Base-by-base conservation (phyloP, 1,139 yeast genomes). In the Nematodospora anomalae region DNA sequence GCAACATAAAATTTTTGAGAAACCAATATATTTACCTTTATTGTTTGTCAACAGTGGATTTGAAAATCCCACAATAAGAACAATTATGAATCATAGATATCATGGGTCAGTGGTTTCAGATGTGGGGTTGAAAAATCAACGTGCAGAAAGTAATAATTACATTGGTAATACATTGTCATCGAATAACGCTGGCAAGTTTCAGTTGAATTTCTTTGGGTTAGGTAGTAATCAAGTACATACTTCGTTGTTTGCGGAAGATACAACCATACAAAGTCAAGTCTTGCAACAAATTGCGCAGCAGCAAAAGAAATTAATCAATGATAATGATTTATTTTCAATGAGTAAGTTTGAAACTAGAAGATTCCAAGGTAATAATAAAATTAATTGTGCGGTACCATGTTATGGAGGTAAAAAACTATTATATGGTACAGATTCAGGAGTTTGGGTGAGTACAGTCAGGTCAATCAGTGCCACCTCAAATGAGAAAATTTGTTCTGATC, bases 341-440 rank as follows among this genome's bases (percentile, higher is more conserved):
- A 81, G 83, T 22, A 84, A 86, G 46, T 76, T 76, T 47, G 89
- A 80, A 59, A 87, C 84, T 29, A 74, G 80, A 51, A 79, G 82
- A 53, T 90, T 90, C 59, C 67, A 69, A 32, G 80, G 83, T 16
- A 86, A 87, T 54, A 70, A 70, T 44, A 79, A 83, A 46, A 88
- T 92, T 49, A 89, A 87, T 53, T 89, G 97, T 67, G 94, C 92
- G 20, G 90, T 87, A 25, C 95, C 97, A 22, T 83, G 90, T 57
- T 96, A 92, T 54, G 97, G 97, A 39, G 97, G 98, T 16, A 78
- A 95, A 46, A 87, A 90, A 58, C 64, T 90, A 47, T 61, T 92
- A 32, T 90, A 87, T 53, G 97, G 97, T 33, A 89, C 97, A 0
- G 96, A 89, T 55, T 76, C 83, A 3, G 98, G 98, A 7, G 81